These are phyloP conservation scores for Schizochytrium sp. DNA, from an alignment of 108 stramenopile species.

Conservation along the genomic window DNA sequence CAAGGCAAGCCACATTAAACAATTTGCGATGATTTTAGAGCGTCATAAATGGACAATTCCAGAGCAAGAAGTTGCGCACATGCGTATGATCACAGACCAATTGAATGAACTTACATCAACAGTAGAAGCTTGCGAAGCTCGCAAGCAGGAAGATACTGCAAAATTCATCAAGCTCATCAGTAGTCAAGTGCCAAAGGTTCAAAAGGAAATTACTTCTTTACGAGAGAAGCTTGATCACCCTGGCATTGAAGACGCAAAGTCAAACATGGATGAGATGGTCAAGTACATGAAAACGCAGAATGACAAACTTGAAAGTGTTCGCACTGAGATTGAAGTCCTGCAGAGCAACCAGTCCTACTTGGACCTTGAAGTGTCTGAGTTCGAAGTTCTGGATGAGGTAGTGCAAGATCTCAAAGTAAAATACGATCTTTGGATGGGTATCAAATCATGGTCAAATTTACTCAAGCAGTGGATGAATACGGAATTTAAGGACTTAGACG, in stretches of 20 bases:
- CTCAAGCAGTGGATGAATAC: constrained; percentile 70
- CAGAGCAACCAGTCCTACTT: constrained; percentile 73
- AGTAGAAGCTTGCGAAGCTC: constrained; percentile 71
- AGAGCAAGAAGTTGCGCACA: constrained; percentile 72
- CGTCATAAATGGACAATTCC: constrained; percentile 72
- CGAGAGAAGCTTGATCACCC: constrained; percentile 75
- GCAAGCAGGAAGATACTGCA: constrained; percentile 76
- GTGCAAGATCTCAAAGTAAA: constrained; percentile 74
- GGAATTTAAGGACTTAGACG: constrained; percentile 73
- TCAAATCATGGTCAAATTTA: constrained; percentile 74
- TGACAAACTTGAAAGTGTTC: constrained; percentile 65
- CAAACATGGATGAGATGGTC: constrained; percentile 68
- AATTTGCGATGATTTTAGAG: constrained; percentile 72
- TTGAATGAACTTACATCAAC: constrained; percentile 70
- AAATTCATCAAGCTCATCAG: constrained; percentile 70
- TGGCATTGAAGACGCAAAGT: constrained; percentile 67
- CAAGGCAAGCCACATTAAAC: constrained; percentile 59
- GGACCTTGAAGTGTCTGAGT: constrained; percentile 73
- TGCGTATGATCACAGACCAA: constrained; percentile 75
- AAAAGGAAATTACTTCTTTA: constrained; percentile 68
- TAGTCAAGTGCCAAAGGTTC: constrained; percentile 69
- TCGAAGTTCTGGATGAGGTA: constrained; percentile 77
- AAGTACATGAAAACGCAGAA: constrained; percentile 69
- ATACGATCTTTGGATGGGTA: constrained; percentile 74
- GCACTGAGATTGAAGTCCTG: constrained; percentile 71